Base-by-base conservation (phyloP, 208 protist species). In the Wallacemonas collosoma region DNA sequence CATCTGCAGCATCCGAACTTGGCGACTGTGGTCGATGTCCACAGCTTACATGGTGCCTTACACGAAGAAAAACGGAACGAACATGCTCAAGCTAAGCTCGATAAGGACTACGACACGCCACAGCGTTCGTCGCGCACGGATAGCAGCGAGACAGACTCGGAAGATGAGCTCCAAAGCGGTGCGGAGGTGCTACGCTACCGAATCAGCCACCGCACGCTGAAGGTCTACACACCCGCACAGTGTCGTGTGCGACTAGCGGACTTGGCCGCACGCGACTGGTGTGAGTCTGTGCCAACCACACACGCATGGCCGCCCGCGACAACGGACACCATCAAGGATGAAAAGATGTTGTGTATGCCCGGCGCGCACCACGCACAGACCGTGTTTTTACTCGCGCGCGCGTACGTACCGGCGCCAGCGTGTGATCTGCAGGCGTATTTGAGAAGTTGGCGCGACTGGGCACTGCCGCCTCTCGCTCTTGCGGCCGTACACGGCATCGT, bases 361-460 rank as follows among this genome's bases (percentile, higher is more conserved):
- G 60, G 60, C 9, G 60, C 41, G 3, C 60, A 45, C 4, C 41
- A 45, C 3, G 43, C 41, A 3, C 60, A 65, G 60, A 75, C 74
- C 6, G 74, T 80, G 1, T 80, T 83, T 62, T 51, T 83, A 1
- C 64, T 62, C 6, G 79, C 79, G 0, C 70, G 79, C 5, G 67
- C 79, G 45, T 80, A 80, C 75, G 57, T 78, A 26, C 39, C 51
- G 2, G 8, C 66, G 6, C 51, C 47, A 2, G 51, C 51, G 5
- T 4, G 5, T 2, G 3, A 48, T 2, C 38, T 71, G 36, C 26
- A 58, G 8, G 6, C 15, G 39, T 61, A 61, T 53, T 47, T 71
- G 6, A 12, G 51, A 11, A 65, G 41, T 8, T 65, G 60, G 60
- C 41, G n/a, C 4, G 6, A 4, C 3, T 65, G 60, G 60, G 60